A percentile compares a stretch with the other conserved stretches of the same genome.
phyloP scores from a whole-genome alignment of 2,329 filamentous ascomycete species.

The Lasiodiplodia sp. region DNA sequence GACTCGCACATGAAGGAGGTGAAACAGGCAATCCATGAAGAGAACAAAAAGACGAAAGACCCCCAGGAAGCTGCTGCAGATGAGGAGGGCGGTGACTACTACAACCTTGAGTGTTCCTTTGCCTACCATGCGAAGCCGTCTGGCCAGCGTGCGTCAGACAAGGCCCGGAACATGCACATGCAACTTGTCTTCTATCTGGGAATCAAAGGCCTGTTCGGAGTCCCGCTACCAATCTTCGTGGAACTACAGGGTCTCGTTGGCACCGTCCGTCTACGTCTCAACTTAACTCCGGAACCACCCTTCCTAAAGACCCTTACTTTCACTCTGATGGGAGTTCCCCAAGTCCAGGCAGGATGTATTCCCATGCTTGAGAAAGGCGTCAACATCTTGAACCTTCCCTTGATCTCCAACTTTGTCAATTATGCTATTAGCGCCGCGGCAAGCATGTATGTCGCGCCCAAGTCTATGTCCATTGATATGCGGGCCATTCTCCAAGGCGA shows the following conservation, averaged over 20 bases:
- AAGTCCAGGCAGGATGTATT: conserved; percentile 86
- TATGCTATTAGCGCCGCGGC: conserved; percentile 89
- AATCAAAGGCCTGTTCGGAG: conserved; percentile 84
- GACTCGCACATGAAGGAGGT: conserved; percentile 82
- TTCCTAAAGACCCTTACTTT: conserved; percentile 93
- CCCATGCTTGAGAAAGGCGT: conserved; percentile 92
- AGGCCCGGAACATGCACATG: conserved; percentile 97
- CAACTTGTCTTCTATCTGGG: conserved; percentile 93
- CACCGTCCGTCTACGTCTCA: conserved; percentile 81
- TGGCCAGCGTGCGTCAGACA: conserved; percentile 73
- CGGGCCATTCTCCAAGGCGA: conserved; percentile 91
- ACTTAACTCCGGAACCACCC: conserved; percentile 87
- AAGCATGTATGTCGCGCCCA: conserved; percentile 91
- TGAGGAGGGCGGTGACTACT: conserved; percentile 89
- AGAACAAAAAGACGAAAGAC: conserved; percentile 82
- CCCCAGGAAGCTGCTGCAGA: conserved; percentile 86
- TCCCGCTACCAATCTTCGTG: conserved; percentile 86
- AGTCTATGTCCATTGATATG: conserved; percentile 91
- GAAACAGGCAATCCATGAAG: conserved; percentile 78
- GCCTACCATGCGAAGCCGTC: conserved; percentile 89
- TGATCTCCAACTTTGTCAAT: conserved; percentile 97
- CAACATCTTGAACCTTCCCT: conserved; percentile 87
- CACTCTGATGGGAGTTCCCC: conserved; percentile 91
- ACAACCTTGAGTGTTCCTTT: conserved; percentile 89
- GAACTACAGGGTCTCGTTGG: conserved; percentile 91